Conservation (phyloP, 2,329 filamentous ascomycete genomes). For the Aspergillus fructus region DNA sequence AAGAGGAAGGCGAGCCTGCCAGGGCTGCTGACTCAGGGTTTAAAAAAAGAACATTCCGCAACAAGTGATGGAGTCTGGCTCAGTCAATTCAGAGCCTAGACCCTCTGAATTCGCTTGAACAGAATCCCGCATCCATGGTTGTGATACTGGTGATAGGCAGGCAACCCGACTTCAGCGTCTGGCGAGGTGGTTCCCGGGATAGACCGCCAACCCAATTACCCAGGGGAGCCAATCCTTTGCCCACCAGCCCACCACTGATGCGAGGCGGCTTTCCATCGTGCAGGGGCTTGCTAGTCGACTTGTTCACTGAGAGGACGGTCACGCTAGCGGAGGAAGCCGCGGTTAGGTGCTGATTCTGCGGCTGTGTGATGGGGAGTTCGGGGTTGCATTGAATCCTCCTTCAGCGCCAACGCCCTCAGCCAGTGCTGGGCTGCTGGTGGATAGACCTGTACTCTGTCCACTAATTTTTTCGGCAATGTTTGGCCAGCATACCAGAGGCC, state of each 20-base stretch:
- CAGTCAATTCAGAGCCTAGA: slow-evolving; percentile 2
- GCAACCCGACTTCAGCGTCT: background rate
- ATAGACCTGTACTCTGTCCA: background rate
- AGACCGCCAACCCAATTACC: slow-evolving; percentile 1
- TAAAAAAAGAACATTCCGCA: slow-evolving; percentile 19
- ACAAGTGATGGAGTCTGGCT: background rate
- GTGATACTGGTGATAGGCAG: slow-evolving; percentile 1
- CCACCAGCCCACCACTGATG: background rate
- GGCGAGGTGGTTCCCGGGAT: slow-evolving; percentile 1
- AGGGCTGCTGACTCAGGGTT: slow-evolving; percentile 5
- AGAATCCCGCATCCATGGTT: slow-evolving; percentile 16
- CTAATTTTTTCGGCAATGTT: slow-evolving; percentile 1
- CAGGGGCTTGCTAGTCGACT: slow-evolving; percentile 1
- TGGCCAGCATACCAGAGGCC: background rate
- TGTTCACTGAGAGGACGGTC: background rate
- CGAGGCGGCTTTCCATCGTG: background rate
- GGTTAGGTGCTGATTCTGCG: slow-evolving; percentile 11
- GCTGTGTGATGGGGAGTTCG: slow-evolving; percentile 5
- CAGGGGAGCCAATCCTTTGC: background rate
- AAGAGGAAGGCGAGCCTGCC: background rate
- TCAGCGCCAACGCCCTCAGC: background rate
- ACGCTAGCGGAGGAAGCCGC: slow-evolving; percentile 7
- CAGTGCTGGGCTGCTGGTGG: background rate
- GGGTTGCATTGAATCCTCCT: slow-evolving; percentile 10
- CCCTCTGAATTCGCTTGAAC: slow-evolving; percentile 9